Conservation (phyloP, 164 flowering plant species). For the Sextonia rubra region DNA sequence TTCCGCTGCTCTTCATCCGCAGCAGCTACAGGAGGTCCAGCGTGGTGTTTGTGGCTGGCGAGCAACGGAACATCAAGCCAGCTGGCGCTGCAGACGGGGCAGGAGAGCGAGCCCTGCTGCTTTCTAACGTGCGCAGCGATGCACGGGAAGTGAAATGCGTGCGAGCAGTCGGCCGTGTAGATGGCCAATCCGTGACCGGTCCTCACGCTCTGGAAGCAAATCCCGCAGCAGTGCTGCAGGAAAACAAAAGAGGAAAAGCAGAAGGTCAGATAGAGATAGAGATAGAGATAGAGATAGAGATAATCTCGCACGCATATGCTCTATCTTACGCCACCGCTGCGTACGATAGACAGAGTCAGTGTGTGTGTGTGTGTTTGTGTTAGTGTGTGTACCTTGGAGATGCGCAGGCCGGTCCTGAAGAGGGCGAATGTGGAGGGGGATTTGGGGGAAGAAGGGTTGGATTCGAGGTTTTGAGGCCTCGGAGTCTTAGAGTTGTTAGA, state of each 20-base stretch:
- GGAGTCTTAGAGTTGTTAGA: no score
- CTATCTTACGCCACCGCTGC: background rate
- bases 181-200: conserved; percentile 85
- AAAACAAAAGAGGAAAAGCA: background rate
- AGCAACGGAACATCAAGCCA: conserved; percentile 88
- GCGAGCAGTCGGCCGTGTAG: conserved; percentile 88
- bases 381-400: conserved; percentile 47
- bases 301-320: no score
- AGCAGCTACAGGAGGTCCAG: background rate
- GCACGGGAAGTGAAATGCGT: conserved; percentile 90
- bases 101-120: conserved; percentile 39
- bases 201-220: conserved; percentile 78
- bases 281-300: no score
- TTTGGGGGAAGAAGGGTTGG: conserved; percentile 66
- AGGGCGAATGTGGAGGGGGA: conserved; percentile 75
- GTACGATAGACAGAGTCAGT: no score
- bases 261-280: conserved; percentile 6
- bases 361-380: no score
- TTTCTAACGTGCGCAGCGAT: conserved; percentile 65
- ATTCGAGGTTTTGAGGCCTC: conserved; percentile 9
- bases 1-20: background rate
- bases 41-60: conserved; percentile 37
- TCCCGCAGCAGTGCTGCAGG: conserved; percentile 76
- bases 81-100: conserved; percentile 69
- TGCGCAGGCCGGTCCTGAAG: conserved; percentile 63